Evolutionary conservation across 2,329 filamentous ascomycete species (phyloP).

Genomic region (Ceratocystiopsis minuta): DNA sequence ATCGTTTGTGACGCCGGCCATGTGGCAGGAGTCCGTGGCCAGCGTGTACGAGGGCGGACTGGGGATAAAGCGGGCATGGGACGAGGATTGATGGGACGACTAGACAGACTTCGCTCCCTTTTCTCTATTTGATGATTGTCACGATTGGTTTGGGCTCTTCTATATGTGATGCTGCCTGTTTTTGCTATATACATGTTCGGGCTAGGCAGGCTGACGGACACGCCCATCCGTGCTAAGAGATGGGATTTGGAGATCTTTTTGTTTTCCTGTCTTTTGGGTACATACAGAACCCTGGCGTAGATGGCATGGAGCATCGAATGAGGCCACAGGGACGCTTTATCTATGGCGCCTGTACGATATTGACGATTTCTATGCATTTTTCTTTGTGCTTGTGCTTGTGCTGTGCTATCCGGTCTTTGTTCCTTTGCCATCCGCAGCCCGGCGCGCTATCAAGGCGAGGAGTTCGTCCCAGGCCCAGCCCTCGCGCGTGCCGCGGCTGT

Average conservation of each 20-base stretch:
- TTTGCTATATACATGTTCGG: too few relatives aligned
- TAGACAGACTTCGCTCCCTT: not conserved
- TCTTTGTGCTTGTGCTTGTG: not conserved
- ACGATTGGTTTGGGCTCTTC: too few relatives aligned
- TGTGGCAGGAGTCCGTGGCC: constrained; percentile 57
- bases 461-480: constrained; percentile 21
- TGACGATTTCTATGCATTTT: not conserved
- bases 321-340: not conserved
- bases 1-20: constrained; percentile 48
- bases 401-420: not conserved
- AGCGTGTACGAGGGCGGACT: constrained; percentile 46
- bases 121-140: not conserved
- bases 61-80: constrained; percentile 39
- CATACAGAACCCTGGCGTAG: not conserved
- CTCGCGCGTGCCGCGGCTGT: constrained; percentile 10
- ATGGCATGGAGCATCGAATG: not conserved
- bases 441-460: constrained; percentile 10
- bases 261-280: not conserved
- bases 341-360: not conserved
- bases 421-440: not conserved
- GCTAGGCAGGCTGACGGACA: too few relatives aligned
- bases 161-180: too few relatives aligned
- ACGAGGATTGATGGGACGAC: constrained; percentile 26
- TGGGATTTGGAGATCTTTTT: not conserved
- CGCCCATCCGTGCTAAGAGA: too few relatives aligned